These are phyloP conservation scores for Xylariaceae sp. DNA, from an alignment of 2,329 filamentous ascomycete genomes.

Conservation along the genomic window DNA sequence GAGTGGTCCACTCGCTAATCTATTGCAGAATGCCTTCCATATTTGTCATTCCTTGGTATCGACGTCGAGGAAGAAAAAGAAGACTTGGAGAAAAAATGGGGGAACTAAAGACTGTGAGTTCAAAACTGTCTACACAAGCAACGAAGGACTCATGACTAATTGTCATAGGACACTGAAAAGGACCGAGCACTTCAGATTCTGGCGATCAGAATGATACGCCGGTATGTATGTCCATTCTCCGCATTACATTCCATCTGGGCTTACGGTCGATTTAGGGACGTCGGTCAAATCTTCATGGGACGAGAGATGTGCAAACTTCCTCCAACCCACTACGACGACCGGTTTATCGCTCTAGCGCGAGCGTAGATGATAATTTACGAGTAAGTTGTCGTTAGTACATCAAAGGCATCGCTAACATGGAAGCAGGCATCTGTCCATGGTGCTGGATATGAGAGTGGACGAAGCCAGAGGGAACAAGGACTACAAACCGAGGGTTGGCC, in stretches of 20 bases:
- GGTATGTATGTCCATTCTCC: conserved; percentile 7
- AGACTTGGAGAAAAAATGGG: conserved; percentile 5
- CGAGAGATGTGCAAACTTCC: conserved; percentile 12
- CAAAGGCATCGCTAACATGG: neutral
- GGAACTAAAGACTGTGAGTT: conserved; percentile 3
- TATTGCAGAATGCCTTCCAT: conserved; percentile 10
- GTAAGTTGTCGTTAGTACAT: conserved; percentile 1
- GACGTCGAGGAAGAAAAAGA: neutral
- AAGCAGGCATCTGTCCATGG: neutral
- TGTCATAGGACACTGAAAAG: neutral
- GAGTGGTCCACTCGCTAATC: neutral
- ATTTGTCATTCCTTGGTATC: conserved; percentile 14
- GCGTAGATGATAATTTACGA: conserved; percentile 5
- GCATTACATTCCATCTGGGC: neutral
- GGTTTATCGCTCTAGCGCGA: neutral
- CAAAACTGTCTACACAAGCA: neutral
- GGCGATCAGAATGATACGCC: conserved; percentile 8
- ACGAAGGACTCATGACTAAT: neutral
- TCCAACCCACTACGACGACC: neutral
- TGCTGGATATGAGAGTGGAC: neutral
- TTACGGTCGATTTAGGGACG: conserved; percentile 6
- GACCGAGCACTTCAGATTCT: conserved; percentile 10
- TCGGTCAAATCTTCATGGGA: conserved; percentile 8
- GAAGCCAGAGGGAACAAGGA: neutral
- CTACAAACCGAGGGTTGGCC: no score